Base-by-base conservation (phyloP, 2,329 filamentous ascomycete species). In the Exophiala calicioides region DNA sequence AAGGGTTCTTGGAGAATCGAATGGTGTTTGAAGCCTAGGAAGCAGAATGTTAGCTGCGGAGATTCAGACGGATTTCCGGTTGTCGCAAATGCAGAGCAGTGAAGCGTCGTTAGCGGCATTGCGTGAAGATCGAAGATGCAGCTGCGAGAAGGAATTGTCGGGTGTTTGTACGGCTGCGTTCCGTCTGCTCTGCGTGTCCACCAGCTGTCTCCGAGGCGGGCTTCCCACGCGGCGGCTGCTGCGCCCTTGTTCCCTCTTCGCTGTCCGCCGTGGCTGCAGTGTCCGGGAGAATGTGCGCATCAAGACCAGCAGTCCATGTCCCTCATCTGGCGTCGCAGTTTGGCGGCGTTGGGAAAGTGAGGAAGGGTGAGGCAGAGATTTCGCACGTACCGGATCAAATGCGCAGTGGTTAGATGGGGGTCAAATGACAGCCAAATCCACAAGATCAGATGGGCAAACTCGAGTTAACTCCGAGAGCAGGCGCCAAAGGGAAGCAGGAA, bases 361-460 rank as follows among this genome's bases (percentile, higher is more conserved):
- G 39, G 29, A 27, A 27, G 21, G 38, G 26, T 29, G 41, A 29
- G 39, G 29, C 23, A 38, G 31, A 43, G 30, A 27, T 48, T 44
- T 38, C 37, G 31, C 34, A 56, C 53, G 31, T 56, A 56, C 53
- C 53, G 46, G 53, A 53, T 56, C 53, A 56, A 51, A 50, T 55
- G 52, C 52, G 48, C 48, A 50, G 48, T 54, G 52, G 44, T 51
- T 49, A 55, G 47, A 55, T 55, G 52, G 52, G 50, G 44, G 44
- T 48, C 43, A 51, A 52, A 52, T 50, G 32, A 52, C 39, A 55
- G 47, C 44, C 44, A 50, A 52, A 52, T 47, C 52, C 44, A 55
- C 52, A 52, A n/a, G 52, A 55, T 55, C 48, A 48, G 44, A 51
- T 44, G 33, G n/a, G 48, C 52, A 48, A 52, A 55, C 43, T 47